These are phyloP conservation scores for Chrysanthemum makinoi DNA, from an alignment of 129 eudicot species.

Conservation along the genomic window DNA sequence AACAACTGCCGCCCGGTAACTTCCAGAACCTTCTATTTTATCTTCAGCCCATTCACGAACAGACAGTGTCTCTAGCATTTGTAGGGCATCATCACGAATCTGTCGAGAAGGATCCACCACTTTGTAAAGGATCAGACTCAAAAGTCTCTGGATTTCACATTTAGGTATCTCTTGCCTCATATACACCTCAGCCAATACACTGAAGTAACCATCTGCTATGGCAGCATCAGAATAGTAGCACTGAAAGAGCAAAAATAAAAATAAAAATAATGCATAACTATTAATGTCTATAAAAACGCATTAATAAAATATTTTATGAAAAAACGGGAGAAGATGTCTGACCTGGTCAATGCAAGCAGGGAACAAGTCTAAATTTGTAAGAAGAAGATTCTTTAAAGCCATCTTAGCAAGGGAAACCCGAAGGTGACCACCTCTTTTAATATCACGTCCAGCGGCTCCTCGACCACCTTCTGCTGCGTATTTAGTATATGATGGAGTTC, in stretches of 20 bases:
- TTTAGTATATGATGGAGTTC: conserved; percentile 93
- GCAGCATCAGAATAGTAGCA: conserved; percentile 95
- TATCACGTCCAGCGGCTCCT: conserved; percentile 80
- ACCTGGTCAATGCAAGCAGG: conserved; percentile 99
- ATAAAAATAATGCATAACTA: background rate
- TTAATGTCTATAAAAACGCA: background rate
- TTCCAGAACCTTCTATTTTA: conserved; percentile 76
- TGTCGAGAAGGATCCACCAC: conserved; percentile 98
- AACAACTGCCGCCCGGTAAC: conserved; percentile 96
- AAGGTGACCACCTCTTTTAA: conserved; percentile 90
- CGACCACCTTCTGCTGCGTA: conserved; percentile 78
- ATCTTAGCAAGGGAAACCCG: conserved; percentile 91
- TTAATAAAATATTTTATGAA: background rate
- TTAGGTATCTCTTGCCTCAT: conserved; percentile 99
- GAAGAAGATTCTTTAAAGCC: conserved; percentile 93
- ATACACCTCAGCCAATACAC: conserved; percentile 97
- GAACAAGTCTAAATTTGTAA: conserved; percentile 93
- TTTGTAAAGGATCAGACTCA: conserved; percentile 91
- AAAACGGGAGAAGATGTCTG: conserved; percentile 13
- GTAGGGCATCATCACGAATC: conserved; percentile 98
- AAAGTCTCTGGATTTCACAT: conserved; percentile 93
- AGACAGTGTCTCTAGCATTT: conserved; percentile 97
- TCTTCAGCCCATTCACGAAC: conserved; percentile 98
- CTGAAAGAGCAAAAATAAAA: conserved; percentile 36
- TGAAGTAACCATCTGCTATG: conserved; percentile 98